Conservation (phyloP, 805 yeast species). For the Clavispora vitiphila region DNA sequence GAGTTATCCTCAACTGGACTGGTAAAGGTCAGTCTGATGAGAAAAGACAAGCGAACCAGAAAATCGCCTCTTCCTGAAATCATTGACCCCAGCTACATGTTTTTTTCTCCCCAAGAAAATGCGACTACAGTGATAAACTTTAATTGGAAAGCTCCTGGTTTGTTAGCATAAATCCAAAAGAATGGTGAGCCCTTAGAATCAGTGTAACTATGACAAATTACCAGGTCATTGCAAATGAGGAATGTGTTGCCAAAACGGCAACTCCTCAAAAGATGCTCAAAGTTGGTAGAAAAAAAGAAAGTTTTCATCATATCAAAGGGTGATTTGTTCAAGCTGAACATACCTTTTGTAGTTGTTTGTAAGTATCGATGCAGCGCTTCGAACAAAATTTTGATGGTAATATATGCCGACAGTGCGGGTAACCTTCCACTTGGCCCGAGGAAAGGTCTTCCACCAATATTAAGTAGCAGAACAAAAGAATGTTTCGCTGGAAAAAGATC, state of each 20-base stretch:
- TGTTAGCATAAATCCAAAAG: not conserved
- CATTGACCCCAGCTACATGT: too few species aligned
- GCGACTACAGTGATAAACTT: not conserved
- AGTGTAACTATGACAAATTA: slow-evolving; percentile 88
- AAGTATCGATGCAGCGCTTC: not conserved
- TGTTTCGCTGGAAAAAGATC: not conserved
- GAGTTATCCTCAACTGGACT: too few species aligned
- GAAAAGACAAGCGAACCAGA: too few species aligned
- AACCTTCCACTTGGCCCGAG: slow-evolving; percentile 1
- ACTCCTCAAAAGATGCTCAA: slow-evolving; percentile 34
- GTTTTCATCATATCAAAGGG: slow-evolving; percentile 31
- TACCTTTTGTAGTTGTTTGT: slow-evolving; percentile 1
- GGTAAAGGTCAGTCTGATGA: too few species aligned
- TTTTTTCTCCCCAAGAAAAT: too few species aligned
- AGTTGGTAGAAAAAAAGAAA: slow-evolving; percentile 26
- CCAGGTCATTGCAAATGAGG: slow-evolving; percentile 53
- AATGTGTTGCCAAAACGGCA: slow-evolving; percentile 50
- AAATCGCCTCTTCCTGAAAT: too few species aligned
- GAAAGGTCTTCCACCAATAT: not conserved
- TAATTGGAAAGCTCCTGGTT: not conserved
- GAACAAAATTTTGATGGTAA: slow-evolving; percentile 1
- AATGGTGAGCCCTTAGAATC: slow-evolving; percentile 27
- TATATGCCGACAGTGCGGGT: slow-evolving; percentile 7
- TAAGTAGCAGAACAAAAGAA: not conserved
- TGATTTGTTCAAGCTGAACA: slow-evolving; percentile 1